Evolutionary conservation across 1,139 yeast species (phyloP), one percentile per base, ranked within the genome.

Genomic region (Hyphopichia khmerensis): DNA sequence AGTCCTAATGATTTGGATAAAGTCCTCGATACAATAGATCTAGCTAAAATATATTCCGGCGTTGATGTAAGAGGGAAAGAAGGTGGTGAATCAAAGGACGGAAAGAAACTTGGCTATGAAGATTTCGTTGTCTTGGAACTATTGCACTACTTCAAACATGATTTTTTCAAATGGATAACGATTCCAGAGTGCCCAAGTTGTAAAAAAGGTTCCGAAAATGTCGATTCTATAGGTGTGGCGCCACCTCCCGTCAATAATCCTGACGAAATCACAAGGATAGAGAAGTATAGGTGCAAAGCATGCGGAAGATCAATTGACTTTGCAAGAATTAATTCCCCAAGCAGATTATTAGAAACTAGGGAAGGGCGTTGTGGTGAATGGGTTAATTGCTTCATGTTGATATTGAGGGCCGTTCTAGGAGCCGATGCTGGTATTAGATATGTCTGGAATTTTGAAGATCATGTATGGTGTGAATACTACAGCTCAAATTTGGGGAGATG

Each of bases 281-380:
- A 91, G 56, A 56, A 79, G 6, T 89, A 85, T 59, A 59, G 61
- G 44, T 90, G 96, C 56, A 48, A 50, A 1, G 49, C 52, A 1
- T 89, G 96, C 60, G 51, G 60, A 2, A 39, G 48, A 0, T 43
- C 48, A 0, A 70, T 80, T 16, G 70, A 87, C 36, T 91, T 89
- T 50, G 88, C 96, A 0, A 71, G 99, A 35, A 85, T 87, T 53
- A 84, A 86, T 55, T 77, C 81, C 48, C 86, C 95, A 0, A 67
- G 67, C 0, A 79, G 79, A 46, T 64, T 93, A 30, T 60, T 90
- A 15, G 66, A 75, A 21, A 79, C 85, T 0, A 67, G 89, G 33
- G 59, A 61, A 29, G 98, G 98, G 0, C 69, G 99, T 37, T 91
- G 99, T 64, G 99, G 99, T 2, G 99, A 91, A 60, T 91, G 96